Base-by-base conservation (phyloP, 148 eudicot genomes). In the Gaultheria prostrata region DNA sequence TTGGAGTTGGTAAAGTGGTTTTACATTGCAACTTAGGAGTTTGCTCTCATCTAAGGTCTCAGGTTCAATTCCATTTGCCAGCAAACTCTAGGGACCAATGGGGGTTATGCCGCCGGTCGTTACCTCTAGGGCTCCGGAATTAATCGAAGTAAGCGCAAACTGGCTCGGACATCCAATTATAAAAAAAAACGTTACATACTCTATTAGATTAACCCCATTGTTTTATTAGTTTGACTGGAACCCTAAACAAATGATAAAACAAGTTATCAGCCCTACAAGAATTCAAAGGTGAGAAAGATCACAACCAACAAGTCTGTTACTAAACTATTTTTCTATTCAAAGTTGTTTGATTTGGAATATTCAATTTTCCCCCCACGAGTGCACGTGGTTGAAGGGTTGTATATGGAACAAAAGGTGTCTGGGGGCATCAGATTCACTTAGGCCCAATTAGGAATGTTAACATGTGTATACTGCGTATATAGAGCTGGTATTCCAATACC, bases 301-400 rank as follows among this genome's bases (percentile, higher is more conserved):
- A 33, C 3, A 17, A 14, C n/a, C 76, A 35, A 71, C n/a, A 33
- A 71, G 46, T 70, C 21, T 30, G 5, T 9, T 26, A 2, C 24
- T 20, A 53, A 53, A 53, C 56, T 67, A 1, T 26, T 51, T 77
- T 71, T 35, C 76, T 71, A 71, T 71, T 71, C 46, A 71, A 71
- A 71, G 48, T 33, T 71, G 21, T 17, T 51, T 77, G 61, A 13
- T 50, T 77, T 50, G 80, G 80, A 77, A 50, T 77, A 77, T 77
- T 50, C 80, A 77, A 77, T 28, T 77, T 77, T 61, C 43, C 15
- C n/a, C 51, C 80, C 43, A 8, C 1, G 76, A 17, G 10, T 35
- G 76, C 76, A 71, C 76, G 76, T 71, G 76, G 75, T 14, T 1
- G 45, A 70, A 14, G 20, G 9, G 11, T 71, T 71, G 75, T 32